A percentile compares a stretch with the other conserved stretches of the same genome.
Conservation (phyloP, 495 filamentous ascomycete species). For the Daldinia loculata region DNA sequence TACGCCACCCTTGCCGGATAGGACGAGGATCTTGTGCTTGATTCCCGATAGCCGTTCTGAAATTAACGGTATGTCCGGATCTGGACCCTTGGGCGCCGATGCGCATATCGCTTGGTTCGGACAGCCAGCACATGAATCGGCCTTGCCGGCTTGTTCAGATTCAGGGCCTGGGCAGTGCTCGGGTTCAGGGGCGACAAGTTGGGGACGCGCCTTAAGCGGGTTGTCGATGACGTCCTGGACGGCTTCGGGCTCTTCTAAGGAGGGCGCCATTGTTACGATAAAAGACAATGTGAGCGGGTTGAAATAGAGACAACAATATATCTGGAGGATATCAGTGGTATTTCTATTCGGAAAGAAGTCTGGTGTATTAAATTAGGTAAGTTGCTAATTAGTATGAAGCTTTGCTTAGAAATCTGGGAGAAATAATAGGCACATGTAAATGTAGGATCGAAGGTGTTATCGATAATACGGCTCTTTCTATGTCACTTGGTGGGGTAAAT, state of each 20-base stretch:
- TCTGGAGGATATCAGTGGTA: not conserved
- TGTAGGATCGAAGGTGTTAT: conserved; percentile 12
- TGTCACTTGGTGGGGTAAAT: conserved; percentile 31
- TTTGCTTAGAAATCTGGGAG: conserved; percentile 46
- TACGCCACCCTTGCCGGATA: conserved; percentile 95
- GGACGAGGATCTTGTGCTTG: conserved; percentile 87
- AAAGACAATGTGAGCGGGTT: not conserved
- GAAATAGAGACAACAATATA: not conserved
- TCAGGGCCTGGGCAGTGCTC: conserved; percentile 97
- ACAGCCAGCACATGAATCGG: conserved; percentile 89
- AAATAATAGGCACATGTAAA: conserved; percentile 25
- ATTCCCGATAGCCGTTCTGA: conserved; percentile 81
- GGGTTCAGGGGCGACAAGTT: conserved; percentile 91
- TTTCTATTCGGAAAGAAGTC: not conserved
- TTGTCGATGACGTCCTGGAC: conserved; percentile 72
- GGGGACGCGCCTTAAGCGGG: conserved; percentile 73
- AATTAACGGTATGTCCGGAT: conserved; percentile 91
- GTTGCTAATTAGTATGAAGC: not conserved
- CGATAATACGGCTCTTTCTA: conserved; percentile 2
- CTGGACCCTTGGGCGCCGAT: conserved; percentile 91
- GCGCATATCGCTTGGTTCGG: conserved; percentile 97
- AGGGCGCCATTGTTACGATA: conserved; percentile 68
- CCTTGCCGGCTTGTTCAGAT: conserved; percentile 82
- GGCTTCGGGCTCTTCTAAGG: conserved; percentile 70
- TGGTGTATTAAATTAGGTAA: not conserved